These are phyloP conservation scores for Ilex asprella DNA, from an alignment of 257 asterid genomes.

Conservation along the genomic window DNA sequence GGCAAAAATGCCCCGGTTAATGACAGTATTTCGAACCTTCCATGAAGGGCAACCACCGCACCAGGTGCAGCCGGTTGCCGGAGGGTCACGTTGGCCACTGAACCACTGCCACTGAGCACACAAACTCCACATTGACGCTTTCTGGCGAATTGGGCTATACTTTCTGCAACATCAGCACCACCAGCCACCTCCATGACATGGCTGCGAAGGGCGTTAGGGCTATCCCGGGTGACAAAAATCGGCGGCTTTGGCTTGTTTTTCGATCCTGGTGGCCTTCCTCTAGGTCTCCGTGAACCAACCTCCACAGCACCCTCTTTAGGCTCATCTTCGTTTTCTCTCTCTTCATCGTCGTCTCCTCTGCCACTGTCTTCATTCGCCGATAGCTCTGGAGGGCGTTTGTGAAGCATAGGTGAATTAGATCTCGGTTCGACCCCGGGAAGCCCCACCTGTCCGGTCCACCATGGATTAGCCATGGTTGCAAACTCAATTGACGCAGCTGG, in stretches of 20 bases:
- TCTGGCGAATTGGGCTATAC: constrained; percentile 58
- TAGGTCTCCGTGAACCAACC: constrained; percentile 44
- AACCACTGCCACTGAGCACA: constrained; percentile 54
- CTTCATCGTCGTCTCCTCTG: constrained; percentile 36
- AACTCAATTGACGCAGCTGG: constrained; percentile 1
- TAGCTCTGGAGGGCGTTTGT: constrained; percentile 23
- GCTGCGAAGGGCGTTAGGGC: constrained; percentile 60
- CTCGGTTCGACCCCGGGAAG: constrained; percentile 41
- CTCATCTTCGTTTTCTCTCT: constrained; percentile 27
- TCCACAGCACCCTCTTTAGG: constrained; percentile 62
- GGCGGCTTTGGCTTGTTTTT: constrained; percentile 68
- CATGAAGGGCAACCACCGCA: constrained; percentile 42
- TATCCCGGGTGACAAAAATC: constrained; percentile 54
- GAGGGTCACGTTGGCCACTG: constrained; percentile 54
- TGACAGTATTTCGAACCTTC: constrained; percentile 58
- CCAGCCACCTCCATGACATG: constrained; percentile 59
- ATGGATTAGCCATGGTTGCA: constrained; percentile 42
- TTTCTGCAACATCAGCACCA: constrained; percentile 53
- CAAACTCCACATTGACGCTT: constrained; percentile 63
- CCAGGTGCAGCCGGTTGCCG: constrained; percentile 47
- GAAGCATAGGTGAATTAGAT: constrained; percentile 23
- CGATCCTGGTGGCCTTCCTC: constrained; percentile 69
- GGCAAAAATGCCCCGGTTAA: constrained; percentile 55
- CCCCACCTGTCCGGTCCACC: constrained; percentile 60
- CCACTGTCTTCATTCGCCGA: constrained; percentile 27